Conservation (phyloP, 148 eudicot species). For the Fallopia convolvulus region DNA sequence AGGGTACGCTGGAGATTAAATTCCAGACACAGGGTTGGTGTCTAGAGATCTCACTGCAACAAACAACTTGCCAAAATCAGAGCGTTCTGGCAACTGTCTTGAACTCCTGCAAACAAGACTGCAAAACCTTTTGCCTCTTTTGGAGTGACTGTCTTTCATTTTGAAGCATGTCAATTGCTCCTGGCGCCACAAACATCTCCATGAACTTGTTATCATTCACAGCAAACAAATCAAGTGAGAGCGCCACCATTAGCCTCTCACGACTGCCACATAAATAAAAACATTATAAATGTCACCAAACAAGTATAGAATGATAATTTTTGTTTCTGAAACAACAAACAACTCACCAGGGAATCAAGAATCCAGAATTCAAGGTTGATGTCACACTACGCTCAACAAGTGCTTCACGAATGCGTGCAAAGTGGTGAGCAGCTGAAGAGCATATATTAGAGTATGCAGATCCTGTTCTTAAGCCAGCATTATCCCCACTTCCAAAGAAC, state of each 20-base stretch:
- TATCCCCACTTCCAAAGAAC: slow-evolving; percentile 36
- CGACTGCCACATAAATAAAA: slow-evolving; percentile 35
- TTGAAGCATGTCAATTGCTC: slow-evolving; percentile 71
- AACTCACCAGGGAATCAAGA: slow-evolving; percentile 83
- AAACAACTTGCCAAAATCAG: slow-evolving; percentile 18
- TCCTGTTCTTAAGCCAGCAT: slow-evolving; percentile 40
- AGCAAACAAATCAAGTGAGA: slow-evolving; percentile 82
- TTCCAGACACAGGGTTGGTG: slow-evolving; percentile 4
- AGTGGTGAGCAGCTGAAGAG: slow-evolving; percentile 80
- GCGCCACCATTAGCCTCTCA: slow-evolving; percentile 73
- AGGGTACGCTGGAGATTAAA: neutral
- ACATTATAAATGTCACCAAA: neutral
- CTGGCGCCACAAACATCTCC: slow-evolving; percentile 99
- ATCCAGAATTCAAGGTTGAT: slow-evolving; percentile 81
- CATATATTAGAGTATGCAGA: slow-evolving; percentile 86
- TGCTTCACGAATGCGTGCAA: slow-evolving; percentile 93
- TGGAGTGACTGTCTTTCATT: slow-evolving; percentile 69
- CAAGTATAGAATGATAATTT: neutral
- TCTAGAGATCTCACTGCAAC: neutral
- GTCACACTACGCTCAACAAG: slow-evolving; percentile 87
- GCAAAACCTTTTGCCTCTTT: slow-evolving; percentile 83
- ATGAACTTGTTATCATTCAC: slow-evolving; percentile 85
- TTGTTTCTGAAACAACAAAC: slow-evolving; percentile 1
- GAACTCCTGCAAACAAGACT: slow-evolving; percentile 85
- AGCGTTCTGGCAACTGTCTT: slow-evolving; percentile 68